Percentiles rank a stretch among this genome's conserved stretches.
Conservation (phyloP, 768 basidiomycete genomes). For the Pleurotus tuoliensis region DNA sequence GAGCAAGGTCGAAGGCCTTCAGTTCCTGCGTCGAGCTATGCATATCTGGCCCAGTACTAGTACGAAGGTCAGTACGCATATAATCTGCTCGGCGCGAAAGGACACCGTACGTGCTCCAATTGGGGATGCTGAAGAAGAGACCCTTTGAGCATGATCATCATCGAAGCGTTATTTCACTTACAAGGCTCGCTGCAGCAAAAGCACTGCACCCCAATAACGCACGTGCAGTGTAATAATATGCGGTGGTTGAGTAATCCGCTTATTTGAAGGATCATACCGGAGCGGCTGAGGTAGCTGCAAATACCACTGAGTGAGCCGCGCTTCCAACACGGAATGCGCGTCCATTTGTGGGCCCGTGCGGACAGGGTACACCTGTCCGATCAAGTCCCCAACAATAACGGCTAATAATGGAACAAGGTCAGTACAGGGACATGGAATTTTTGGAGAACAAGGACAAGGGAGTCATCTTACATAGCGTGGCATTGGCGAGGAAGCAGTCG, state of each 20-base stretch:
- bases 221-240: constrained; percentile 67
- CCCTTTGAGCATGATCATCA: constrained; percentile 8
- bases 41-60: constrained; percentile 39
- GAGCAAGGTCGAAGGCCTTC: constrained; percentile 73
- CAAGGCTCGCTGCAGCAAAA: constrained; percentile 78
- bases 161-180: constrained; percentile 34
- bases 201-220: constrained; percentile 72
- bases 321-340: constrained; percentile 54
- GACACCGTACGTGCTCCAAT: constrained; percentile 57
- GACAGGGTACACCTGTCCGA: constrained; percentile 69
- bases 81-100: neutral
- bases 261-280: constrained; percentile 53
- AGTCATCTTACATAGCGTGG: constrained; percentile 49
- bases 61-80: constrained; percentile 3
- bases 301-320: constrained; percentile 71
- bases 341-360: constrained; percentile 43
- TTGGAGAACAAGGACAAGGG: neutral
- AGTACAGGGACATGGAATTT: neutral
- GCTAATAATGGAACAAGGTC: constrained; percentile 32
- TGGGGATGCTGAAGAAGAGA: constrained; percentile 52
- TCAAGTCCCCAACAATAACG: constrained; percentile 62
- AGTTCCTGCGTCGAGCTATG: constrained; percentile 44
- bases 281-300: constrained; percentile 62
- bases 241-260: constrained; percentile 53
- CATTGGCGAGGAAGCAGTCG: constrained; percentile 51